Conservation (phyloP, 2,329 filamentous ascomycete genomes). For the Colletotrichum sp. region DNA sequence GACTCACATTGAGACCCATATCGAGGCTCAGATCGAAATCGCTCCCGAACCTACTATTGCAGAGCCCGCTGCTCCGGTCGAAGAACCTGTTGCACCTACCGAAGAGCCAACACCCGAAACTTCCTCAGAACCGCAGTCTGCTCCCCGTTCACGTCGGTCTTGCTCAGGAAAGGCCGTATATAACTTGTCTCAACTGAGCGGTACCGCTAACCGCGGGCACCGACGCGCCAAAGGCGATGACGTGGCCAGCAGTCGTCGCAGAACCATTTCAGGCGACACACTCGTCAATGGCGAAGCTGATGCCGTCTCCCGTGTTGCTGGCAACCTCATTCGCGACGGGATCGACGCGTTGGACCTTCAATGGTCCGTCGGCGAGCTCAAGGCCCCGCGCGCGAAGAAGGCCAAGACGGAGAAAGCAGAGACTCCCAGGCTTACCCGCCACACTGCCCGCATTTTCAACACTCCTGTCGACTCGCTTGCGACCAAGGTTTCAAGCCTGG, state of each 20-base stretch:
- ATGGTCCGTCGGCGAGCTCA: constrained; percentile 44
- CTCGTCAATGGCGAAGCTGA: constrained; percentile 30
- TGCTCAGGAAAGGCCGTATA: constrained; percentile 66
- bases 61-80: not conserved
- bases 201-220: constrained; percentile 65
- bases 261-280: constrained; percentile 49
- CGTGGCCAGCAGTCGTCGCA: constrained; percentile 47
- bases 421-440: constrained; percentile 40
- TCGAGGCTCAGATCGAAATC: constrained; percentile 15
- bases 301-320: constrained; percentile 19
- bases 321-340: constrained; percentile 36
- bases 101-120: constrained; percentile 3
- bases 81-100: not conserved
- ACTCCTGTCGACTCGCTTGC: constrained; percentile 47
- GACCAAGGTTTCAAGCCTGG: constrained; percentile 56
- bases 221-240: constrained; percentile 57
- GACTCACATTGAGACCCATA: constrained; percentile 6
- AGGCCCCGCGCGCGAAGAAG: constrained; percentile 36
- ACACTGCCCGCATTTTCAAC: constrained; percentile 49
- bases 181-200: constrained; percentile 68
- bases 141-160: constrained; percentile 57
- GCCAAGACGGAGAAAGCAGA: constrained; percentile 36
- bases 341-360: constrained; percentile 53
- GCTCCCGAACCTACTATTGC: not conserved
- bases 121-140: constrained; percentile 29